phyloP scores from a whole-genome alignment of 108 stramenopile genomes.

The Skeletonema tropicum region DNA sequence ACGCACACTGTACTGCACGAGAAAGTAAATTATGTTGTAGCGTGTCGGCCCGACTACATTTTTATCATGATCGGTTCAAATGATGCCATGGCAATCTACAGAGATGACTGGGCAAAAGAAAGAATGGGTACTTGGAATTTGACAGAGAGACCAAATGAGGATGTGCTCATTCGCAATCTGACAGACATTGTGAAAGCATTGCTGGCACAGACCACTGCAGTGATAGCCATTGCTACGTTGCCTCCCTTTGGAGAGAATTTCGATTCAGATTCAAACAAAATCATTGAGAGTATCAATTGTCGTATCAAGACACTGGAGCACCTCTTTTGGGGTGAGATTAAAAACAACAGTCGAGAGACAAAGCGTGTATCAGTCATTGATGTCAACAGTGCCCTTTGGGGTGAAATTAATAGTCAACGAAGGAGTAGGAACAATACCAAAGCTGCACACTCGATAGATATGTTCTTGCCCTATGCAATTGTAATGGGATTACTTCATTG shows the following conservation, averaged over 20 bases:
- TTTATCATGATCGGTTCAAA: slow-evolving; percentile 22
- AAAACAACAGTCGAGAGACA: background rate
- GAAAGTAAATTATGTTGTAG: slow-evolving; percentile 5
- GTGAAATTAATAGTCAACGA: background rate
- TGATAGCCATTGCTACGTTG: background rate
- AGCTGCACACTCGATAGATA: background rate
- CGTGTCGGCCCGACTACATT: slow-evolving; percentile 16
- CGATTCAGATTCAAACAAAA: background rate
- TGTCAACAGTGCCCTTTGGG: slow-evolving; percentile 8
- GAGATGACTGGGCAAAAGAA: slow-evolving; percentile 10
- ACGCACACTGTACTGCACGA: slow-evolving; percentile 24
- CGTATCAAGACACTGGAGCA: slow-evolving; percentile 1
- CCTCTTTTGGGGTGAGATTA: slow-evolving; percentile 3
- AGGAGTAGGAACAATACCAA: background rate
- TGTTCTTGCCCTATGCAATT: background rate
- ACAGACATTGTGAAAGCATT: slow-evolving; percentile 7
- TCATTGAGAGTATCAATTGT: slow-evolving; percentile 1
- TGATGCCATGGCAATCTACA: slow-evolving; percentile 26
- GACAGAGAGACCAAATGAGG: slow-evolving; percentile 1
- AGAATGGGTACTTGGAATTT: background rate
- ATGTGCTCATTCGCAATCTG: slow-evolving; percentile 7
- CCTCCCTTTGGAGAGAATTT: slow-evolving; percentile 8
- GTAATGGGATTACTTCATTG: background rate
- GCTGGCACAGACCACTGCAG: background rate
- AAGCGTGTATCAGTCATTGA: slow-evolving; percentile 10